Evolutionary conservation across 495 filamentous ascomycete genomes (phyloP).

Genomic region (Podospora didyma): DNA sequence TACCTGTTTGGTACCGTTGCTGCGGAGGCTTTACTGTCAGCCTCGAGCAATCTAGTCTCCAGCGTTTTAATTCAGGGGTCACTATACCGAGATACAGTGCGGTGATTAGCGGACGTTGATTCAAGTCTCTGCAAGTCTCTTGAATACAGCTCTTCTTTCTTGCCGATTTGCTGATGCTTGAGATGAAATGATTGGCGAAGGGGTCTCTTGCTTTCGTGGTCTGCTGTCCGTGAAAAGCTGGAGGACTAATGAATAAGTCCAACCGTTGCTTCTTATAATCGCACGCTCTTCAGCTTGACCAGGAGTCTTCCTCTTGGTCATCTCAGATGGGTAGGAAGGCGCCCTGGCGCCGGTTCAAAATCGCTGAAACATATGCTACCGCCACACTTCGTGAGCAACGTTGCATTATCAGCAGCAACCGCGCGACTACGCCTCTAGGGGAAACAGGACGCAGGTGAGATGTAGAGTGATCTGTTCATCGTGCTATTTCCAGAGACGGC

Average conservation of each 20-base stretch:
- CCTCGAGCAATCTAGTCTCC: no score
- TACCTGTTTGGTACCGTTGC: neutral
- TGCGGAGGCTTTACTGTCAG: no score
- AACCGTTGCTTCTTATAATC: neutral
- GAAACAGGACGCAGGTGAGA: neutral
- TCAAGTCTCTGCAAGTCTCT: neutral
- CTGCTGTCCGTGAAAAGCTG: neutral
- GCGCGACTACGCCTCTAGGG: neutral
- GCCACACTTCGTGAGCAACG: neutral
- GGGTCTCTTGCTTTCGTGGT: neutral
- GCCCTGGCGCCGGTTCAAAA: no score
- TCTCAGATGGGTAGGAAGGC: no score
- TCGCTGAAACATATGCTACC: neutral
- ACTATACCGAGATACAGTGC: neutral
- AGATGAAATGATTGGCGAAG: neutral
- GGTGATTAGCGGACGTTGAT: neutral
- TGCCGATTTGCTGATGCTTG: neutral
- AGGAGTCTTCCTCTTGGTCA: neutral
- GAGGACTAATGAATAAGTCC: neutral
- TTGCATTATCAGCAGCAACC: neutral
- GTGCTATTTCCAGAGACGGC: neutral
- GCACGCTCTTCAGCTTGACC: neutral
- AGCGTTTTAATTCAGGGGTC: neutral
- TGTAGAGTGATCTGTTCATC: neutral
- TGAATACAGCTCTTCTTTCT: neutral